Base-by-base conservation (phyloP, 148 eudicot genomes). In the Cornus florida region DNA sequence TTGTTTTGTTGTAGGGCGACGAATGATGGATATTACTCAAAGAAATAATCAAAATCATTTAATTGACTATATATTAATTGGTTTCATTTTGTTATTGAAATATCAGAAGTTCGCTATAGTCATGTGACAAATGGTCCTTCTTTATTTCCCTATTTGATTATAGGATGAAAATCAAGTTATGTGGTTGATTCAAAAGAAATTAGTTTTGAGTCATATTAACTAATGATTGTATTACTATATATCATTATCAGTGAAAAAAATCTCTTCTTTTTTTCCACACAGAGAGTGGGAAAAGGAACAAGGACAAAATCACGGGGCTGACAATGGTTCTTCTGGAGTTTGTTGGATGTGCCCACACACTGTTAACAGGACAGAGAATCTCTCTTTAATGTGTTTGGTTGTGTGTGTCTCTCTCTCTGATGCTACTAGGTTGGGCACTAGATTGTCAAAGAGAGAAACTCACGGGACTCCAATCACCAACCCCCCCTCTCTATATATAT, bases 391-490 rank as follows among this genome's bases (percentile, higher is more conserved):
- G 71, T 7, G 3, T 33, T 69, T 17, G 28, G 28, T 28, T 28
- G 28, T 69, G 46, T 10, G 10, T 69, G 7, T 35, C 4, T 33
- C 7, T 33, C 14, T 35, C 46, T 69, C 39, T 69, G 48, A 6
- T 43, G 48, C 48, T 43, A 43, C 4, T 43, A 35, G 72, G 1
- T 13, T 35, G 11, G 20, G 1, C 1, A 14, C 43, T 14, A 33
- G 7, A 28, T 0, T 3, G 5, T 10, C 39, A 28, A 4, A 31
- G 70, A 67, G 19, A 67, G 17, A 67, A 1, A 67, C 10, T 67
- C 70, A 67, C 70, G 70, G 28, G 70, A 67, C 70, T 67, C 70
- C 70, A 67, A 67, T 31, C 70, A 11, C 70, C 33, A 7, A 7
- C 33, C 16, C 6, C 22, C 46, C 19, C 43, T 35, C 72, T 14